These are phyloP conservation scores for Fusarium sp. DNA, from an alignment of 2,329 filamentous ascomycete species.

Conservation along the genomic window DNA sequence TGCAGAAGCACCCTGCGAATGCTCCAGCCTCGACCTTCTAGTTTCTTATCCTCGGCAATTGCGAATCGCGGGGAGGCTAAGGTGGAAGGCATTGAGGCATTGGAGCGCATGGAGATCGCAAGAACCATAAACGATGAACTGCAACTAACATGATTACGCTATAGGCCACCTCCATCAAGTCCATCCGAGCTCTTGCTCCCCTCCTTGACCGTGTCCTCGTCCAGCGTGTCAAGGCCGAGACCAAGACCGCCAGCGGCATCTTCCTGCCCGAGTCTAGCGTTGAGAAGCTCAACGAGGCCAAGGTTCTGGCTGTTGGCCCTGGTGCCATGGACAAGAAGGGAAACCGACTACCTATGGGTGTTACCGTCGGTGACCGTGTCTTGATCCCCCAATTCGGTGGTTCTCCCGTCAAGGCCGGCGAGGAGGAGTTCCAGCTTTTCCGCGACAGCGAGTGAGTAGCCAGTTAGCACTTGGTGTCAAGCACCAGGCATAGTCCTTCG, in stretches of 20 bases:
- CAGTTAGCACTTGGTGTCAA: background rate
- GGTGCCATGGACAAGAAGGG: conserved; percentile 89
- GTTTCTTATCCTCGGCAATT: conserved; percentile 44
- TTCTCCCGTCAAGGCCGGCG: conserved; percentile 94
- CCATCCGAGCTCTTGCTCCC: conserved; percentile 92
- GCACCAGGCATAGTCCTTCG: background rate
- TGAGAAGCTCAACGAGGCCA: conserved; percentile 98
- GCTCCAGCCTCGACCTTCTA: conserved; percentile 13
- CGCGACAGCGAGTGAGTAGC: conserved; percentile 93
- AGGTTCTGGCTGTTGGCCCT: conserved; percentile 94
- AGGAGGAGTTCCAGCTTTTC: conserved; percentile 97
- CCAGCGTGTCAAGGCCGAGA: conserved; percentile 96
- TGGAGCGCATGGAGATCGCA: conserved; percentile 3
- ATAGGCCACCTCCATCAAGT: conserved; percentile 83
- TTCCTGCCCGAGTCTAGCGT: conserved; percentile 97
- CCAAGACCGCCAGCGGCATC: conserved; percentile 96
- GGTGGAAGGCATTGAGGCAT: conserved; percentile 3
- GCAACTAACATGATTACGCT: conserved; percentile 16
- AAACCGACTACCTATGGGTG: conserved; percentile 87
- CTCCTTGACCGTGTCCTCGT: conserved; percentile 98
- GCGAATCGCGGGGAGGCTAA: conserved; percentile 4
- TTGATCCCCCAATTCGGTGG: conserved; percentile 98
- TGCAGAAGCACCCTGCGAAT: conserved; percentile 3
- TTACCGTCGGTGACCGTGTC: conserved; percentile 87
- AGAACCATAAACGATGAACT: background rate